A percentile compares a stretch with the other conserved stretches of the same genome.
These are phyloP conservation scores for Trichophyton simii DNA, from an alignment of 2,329 filamentous ascomycete genomes.

Conservation along the genomic window DNA sequence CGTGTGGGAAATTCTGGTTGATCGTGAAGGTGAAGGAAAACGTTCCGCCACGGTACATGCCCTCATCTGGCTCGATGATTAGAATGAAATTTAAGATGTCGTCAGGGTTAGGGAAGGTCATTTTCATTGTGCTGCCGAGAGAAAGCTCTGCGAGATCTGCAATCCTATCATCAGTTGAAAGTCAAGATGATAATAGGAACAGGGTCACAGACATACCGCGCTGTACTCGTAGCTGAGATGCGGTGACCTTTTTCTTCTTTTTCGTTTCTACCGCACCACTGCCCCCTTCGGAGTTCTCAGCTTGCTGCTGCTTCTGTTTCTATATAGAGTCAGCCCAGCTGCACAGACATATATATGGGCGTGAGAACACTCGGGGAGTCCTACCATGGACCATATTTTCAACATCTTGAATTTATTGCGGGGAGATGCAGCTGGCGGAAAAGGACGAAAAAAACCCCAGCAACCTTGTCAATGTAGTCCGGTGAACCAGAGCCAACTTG, in stretches of 20 bases:
- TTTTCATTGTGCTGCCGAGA: slow-evolving; percentile 45
- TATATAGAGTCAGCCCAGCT: slow-evolving; percentile 17
- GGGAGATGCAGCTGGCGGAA: neutral
- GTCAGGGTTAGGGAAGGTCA: slow-evolving; percentile 46
- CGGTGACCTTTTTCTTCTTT: slow-evolving; percentile 98
- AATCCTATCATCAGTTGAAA: neutral
- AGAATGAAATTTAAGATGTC: slow-evolving; percentile 44
- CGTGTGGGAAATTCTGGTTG: slow-evolving; percentile 90
- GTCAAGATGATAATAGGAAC: neutral
- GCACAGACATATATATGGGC: slow-evolving; percentile 1
- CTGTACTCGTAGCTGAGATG: slow-evolving; percentile 87
- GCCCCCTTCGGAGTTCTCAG: slow-evolving; percentile 78
- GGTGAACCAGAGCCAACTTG: neutral
- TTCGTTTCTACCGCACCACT: slow-evolving; percentile 44
- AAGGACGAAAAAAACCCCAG: neutral
- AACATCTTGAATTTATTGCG: slow-evolving; percentile 53
- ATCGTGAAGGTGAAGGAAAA: slow-evolving; percentile 90
- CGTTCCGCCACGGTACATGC: slow-evolving; percentile 72
- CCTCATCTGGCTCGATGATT: slow-evolving; percentile 41
- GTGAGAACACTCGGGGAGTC: slow-evolving; percentile 16
- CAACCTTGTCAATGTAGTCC: neutral
- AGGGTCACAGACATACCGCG: slow-evolving; percentile 52
- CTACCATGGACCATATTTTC: slow-evolving; percentile 99
- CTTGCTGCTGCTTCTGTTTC: slow-evolving; percentile 83
- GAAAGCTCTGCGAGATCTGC: slow-evolving; percentile 38